Conservation (phyloP, 2,329 filamentous ascomycete genomes). For the Epichloe festucae region DNA sequence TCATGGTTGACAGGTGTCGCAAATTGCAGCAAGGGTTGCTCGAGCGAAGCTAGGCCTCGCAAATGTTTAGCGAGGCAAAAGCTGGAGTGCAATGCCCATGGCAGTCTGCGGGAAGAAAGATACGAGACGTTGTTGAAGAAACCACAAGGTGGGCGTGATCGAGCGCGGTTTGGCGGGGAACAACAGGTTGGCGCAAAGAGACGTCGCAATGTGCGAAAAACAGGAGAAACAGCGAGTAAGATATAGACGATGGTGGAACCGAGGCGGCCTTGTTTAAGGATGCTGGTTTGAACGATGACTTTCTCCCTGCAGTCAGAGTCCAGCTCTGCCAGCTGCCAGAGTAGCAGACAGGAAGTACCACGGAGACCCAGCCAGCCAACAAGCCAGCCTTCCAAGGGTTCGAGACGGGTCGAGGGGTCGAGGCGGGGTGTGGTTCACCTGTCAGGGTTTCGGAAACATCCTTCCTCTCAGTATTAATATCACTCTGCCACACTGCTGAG, state of each 20-base stretch:
- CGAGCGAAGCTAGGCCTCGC: constrained; percentile 14
- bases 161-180: background rate
- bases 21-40: background rate
- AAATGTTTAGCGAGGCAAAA: constrained; percentile 19
- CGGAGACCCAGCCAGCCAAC: too few relatives aligned
- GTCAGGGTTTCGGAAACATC: background rate
- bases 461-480: too few relatives aligned
- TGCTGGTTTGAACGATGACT: background rate
- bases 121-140: background rate
- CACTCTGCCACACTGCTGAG: background rate
- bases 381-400: too few relatives aligned
- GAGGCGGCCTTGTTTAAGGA: background rate
- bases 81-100: constrained; percentile 17
- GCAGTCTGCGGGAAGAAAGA: constrained; percentile 8
- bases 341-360: background rate
- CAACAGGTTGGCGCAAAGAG: background rate
- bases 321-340: background rate
- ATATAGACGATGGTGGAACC: background rate
- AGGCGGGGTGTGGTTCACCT: background rate
- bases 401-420: background rate
- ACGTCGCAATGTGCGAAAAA: background rate
- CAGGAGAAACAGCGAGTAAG: too few relatives aligned
- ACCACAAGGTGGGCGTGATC: background rate
- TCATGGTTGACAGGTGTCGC: constrained; percentile 25
- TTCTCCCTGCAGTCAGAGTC: background rate